Evolutionary conservation across 257 asterid species (phyloP).

Genomic region (Solanum tarapatanum): DNA sequence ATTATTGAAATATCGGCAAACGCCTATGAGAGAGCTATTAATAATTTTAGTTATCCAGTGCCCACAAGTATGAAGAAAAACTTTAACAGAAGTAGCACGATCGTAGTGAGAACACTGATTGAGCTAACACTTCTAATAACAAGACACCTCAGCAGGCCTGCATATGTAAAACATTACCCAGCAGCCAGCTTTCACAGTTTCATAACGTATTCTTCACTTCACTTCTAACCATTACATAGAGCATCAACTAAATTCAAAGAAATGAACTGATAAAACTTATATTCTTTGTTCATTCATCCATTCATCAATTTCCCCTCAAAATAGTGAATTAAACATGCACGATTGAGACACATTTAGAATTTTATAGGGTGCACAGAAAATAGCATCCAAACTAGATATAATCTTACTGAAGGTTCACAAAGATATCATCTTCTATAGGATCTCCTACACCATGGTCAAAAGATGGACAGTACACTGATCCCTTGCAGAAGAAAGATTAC

Average conservation of each 20-base stretch:
- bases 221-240: neutral
- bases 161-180: neutral
- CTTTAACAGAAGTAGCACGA: neutral
- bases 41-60: neutral
- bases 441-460: conserved; percentile 96
- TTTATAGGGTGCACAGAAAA: neutral
- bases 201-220: neutral
- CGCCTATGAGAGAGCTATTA: neutral
- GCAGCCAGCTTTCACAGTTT: neutral
- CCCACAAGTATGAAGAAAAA: neutral
- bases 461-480: conserved; percentile 79
- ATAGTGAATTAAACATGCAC: neutral
- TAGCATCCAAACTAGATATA: neutral
- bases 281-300: neutral
- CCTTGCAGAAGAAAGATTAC: conserved; percentile 31
- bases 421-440: conserved; percentile 89
- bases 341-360: neutral
- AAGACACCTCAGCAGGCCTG: neutral
- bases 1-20: neutral
- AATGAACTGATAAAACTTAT: neutral
- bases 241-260: neutral
- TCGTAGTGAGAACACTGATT: neutral
- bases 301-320: neutral
- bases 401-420: conserved; percentile 76
- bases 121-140: neutral